Evolutionary conservation across 1,284 basidiomycete genomes (phyloP).

Genomic region (Tetrapyrgos nigripes): DNA sequence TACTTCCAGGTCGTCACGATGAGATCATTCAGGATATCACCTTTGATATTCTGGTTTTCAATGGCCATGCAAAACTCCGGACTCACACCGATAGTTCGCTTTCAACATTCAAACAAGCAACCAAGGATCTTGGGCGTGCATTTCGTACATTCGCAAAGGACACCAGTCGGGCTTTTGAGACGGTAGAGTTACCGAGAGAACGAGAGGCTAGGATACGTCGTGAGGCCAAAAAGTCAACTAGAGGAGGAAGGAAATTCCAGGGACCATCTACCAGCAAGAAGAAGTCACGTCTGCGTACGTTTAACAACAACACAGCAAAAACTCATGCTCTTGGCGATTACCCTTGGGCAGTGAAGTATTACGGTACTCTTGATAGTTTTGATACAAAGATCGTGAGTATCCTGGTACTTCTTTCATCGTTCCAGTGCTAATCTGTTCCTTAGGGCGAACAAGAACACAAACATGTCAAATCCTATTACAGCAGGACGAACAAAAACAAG

Average conservation of each 20-base stretch:
- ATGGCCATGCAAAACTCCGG: slow-evolving; percentile 26
- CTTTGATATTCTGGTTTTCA: slow-evolving; percentile 7
- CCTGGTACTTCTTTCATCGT: slow-evolving; percentile 16
- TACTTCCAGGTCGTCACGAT: slow-evolving; percentile 1
- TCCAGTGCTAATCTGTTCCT: not conserved
- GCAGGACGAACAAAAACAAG: slow-evolving; percentile 36
- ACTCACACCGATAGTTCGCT: slow-evolving; percentile 21
- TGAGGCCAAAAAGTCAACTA: not conserved
- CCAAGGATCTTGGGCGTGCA: slow-evolving; percentile 5
- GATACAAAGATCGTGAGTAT: slow-evolving; percentile 11
- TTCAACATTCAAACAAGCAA: not conserved
- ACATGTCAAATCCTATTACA: slow-evolving; percentile 37
- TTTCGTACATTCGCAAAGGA: slow-evolving; percentile 11
- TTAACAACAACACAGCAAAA: slow-evolving; percentile 21
- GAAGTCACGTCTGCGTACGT: slow-evolving; percentile 6
- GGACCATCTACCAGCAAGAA: not conserved
- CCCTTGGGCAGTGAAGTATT: not conserved
- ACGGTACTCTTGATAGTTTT: slow-evolving; percentile 14
- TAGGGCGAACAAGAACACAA: slow-evolving; percentile 41
- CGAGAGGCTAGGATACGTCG: not conserved
- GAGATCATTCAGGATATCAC: slow-evolving; percentile 3
- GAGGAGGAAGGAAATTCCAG: too few relatives aligned
- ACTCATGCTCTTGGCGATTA: slow-evolving; percentile 16
- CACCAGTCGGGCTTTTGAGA: not conserved
- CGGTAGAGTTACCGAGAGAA: not conserved